Base-by-base conservation (phyloP, 805 yeast genomes). In the Hanseniaspora nectarophila region DNA sequence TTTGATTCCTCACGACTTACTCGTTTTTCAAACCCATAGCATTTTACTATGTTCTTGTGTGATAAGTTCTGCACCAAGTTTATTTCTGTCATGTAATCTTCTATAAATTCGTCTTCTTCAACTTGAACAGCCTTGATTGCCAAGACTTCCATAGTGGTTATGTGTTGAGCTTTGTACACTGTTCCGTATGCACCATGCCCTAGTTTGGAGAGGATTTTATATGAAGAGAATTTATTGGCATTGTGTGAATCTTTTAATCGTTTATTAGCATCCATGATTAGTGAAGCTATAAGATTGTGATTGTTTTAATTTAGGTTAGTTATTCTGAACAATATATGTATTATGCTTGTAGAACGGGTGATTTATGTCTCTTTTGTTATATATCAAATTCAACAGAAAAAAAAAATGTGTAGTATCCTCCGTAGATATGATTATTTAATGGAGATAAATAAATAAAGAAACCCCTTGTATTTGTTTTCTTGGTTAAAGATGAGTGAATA, bases 111-210 rank as follows among this genome's bases (percentile, higher is more conserved):
- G 76, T 80, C 88, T 76, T 77, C 60, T 73, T 70, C 80, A 39
- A 84, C 71, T n/a, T 73, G 67, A 29, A 87, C 79, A 62, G 83
- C 89, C 63, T 87, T 87, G 23, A 88, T 77, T 1, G 95, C 95
- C 4, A 85, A 84, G 2, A 79, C 73, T 50, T 78, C 81, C 6
- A 78, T 77, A 0, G 89, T 83, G 51, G 69, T 70, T 54, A 74
- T 66, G 59, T 87, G 84, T 28, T 80, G 67, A 0, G 90, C 95
- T 54, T 76, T 74, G 65, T 81, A 88, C 4, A 90, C 97, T 37
- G 77, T 76, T 1, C 97, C 97, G 63, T 80, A 88, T 0, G 97
- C 97, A 1, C 98, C 98, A 55, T 77, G 77, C 2, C 97, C 98
- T 2, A 92, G 71, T 34, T 82, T 74, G 45, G 79, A 82, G 45